A percentile compares a stretch with the other conserved stretches of the same genome.
Evolutionary conservation across 805 yeast genomes (phyloP).

Genomic region (Metschnikowia aberdeeniae): DNA sequence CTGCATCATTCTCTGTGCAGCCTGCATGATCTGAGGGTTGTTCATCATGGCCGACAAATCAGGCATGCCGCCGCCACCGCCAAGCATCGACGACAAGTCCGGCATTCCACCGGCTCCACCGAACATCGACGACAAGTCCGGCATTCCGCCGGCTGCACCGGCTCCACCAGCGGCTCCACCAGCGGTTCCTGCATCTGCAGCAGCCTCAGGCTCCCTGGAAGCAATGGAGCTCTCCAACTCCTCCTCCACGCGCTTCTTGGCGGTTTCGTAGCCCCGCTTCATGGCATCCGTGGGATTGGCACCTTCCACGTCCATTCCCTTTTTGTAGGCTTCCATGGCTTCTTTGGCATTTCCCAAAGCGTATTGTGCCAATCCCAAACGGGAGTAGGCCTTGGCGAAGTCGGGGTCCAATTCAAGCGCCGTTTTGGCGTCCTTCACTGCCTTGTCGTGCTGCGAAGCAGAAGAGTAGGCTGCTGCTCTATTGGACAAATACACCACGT

Average conservation of each 20-base stretch:
- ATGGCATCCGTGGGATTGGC: constrained; percentile 79
- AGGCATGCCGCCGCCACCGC: constrained; percentile 69
- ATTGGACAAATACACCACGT: constrained; percentile 85
- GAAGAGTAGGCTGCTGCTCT: constrained; percentile 97
- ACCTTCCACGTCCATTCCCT: constrained; percentile 86
- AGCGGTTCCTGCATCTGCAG: constrained; percentile 18
- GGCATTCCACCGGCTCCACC: constrained; percentile 68
- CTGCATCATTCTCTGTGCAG: constrained; percentile 48
- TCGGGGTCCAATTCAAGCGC: constrained; percentile 76
- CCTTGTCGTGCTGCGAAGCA: constrained; percentile 63
- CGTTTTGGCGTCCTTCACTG: constrained; percentile 75
- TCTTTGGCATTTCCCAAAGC: constrained; percentile 93
- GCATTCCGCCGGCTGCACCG: constrained; percentile 54
- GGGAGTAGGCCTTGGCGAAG: constrained; percentile 90
- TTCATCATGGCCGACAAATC: constrained; percentile 36
- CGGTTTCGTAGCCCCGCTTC: constrained; percentile 91
- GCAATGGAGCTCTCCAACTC: constrained; percentile 48
- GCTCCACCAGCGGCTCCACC: constrained; percentile 27
- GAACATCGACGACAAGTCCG: constrained; percentile 67
- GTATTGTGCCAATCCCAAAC: constrained; percentile 90
- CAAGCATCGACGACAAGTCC: constrained; percentile 68
- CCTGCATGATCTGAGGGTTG: constrained; percentile 78
- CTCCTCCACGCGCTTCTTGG: constrained; percentile 80
- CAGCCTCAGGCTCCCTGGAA: constrained; percentile 26
- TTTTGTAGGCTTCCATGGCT: constrained; percentile 84